A percentile compares a stretch with the other conserved stretches of the same genome.
Conservation (phyloP, 2,329 filamentous ascomycete species). For the Neurospora sp. region DNA sequence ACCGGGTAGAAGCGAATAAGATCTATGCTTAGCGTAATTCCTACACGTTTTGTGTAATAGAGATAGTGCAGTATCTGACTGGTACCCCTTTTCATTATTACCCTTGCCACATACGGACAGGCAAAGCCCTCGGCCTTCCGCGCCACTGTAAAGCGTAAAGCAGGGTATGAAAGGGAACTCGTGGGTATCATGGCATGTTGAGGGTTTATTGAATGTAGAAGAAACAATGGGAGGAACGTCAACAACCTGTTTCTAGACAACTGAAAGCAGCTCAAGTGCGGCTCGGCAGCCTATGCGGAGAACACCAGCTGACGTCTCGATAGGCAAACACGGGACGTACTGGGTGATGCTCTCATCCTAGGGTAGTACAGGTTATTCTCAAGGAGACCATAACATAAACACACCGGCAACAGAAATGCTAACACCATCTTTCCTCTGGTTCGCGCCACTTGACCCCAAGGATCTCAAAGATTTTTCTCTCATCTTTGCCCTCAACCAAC, state of each 20-base stretch:
- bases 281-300: neutral
- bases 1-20: neutral
- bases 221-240: neutral
- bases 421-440: conserved; percentile 68
- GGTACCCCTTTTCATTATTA: neutral
- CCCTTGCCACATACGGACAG: neutral
- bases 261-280: neutral
- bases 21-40: neutral
- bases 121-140: neutral
- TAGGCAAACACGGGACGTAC: neutral
- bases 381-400: neutral
- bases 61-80: neutral
- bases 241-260: neutral
- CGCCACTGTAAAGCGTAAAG: neutral
- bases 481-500: conserved; percentile 63
- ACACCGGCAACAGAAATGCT: conserved; percentile 13
- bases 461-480: conserved; percentile 71
- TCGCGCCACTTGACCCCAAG: conserved; percentile 79
- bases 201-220: too few species aligned
- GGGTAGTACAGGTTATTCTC: neutral
- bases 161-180: neutral
- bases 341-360: neutral
- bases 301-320: neutral
- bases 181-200: neutral
- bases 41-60: neutral